phyloP scores from a whole-genome alignment of 2,329 filamentous ascomycete genomes.

The Penicillium sp. region DNA sequence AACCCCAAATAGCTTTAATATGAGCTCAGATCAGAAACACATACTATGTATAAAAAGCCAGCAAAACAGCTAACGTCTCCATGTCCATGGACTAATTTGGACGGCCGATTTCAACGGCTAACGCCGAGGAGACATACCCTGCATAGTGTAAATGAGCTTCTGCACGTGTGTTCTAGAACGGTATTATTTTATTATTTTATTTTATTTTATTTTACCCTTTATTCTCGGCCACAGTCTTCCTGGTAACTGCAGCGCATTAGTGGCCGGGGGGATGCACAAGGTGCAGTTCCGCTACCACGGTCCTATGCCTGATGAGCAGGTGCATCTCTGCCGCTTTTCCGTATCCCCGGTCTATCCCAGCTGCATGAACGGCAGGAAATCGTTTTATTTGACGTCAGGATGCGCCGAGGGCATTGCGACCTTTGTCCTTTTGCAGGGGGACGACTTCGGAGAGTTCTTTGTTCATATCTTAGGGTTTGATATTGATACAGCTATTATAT shows the following conservation, averaged over 20 bases:
- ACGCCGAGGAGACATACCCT: slow-evolving; percentile 9
- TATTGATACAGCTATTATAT: too few species aligned
- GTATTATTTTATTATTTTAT: neutral
- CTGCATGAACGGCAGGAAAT: slow-evolving; percentile 20
- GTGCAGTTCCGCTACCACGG: slow-evolving; percentile 27
- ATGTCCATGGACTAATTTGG: neutral
- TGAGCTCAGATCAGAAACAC: neutral
- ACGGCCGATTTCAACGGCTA: slow-evolving; percentile 12
- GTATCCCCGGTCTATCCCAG: slow-evolving; percentile 12
- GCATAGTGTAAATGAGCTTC: slow-evolving; percentile 8
- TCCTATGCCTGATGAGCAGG: slow-evolving; percentile 10
- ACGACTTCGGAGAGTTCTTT: neutral
- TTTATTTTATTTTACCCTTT: neutral
- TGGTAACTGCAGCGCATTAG: slow-evolving; percentile 31
- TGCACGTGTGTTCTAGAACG: slow-evolving; percentile 24
- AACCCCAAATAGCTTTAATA: neutral
- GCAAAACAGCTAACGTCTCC: neutral
- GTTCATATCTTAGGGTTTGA: neutral
- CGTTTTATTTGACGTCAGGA: slow-evolving; percentile 20
- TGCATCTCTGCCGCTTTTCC: slow-evolving; percentile 10
- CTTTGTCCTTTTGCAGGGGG: slow-evolving; percentile 4
- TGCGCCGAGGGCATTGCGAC: slow-evolving; percentile 6
- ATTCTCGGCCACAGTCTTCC: slow-evolving; percentile 2
- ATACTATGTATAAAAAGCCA: neutral
- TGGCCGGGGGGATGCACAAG: slow-evolving; percentile 34